A percentile compares a stretch with the other conserved stretches of the same genome.
Conservation (phyloP, 768 basidiomycete species). For the Amanita rubescens region DNA sequence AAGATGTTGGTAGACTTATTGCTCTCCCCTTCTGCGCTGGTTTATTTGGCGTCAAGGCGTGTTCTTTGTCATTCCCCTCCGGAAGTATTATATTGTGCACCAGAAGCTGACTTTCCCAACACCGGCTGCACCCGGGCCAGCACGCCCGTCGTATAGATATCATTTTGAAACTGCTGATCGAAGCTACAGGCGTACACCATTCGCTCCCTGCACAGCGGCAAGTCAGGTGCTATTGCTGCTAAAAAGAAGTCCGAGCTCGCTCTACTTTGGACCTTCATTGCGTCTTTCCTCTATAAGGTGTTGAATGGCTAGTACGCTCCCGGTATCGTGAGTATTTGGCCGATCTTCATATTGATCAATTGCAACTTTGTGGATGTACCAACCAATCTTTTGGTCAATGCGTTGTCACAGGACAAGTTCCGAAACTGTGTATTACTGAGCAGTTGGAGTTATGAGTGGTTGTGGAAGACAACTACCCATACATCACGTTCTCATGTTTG, state of each 20-base stretch:
- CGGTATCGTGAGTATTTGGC: slow-evolving; percentile 37
- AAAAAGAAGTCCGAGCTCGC: slow-evolving; percentile 50
- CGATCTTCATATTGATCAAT: no score
- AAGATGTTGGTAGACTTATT: slow-evolving; percentile 51
- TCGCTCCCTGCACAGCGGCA: slow-evolving; percentile 48
- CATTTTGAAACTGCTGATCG: neutral
- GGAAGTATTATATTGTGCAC: slow-evolving; percentile 54
- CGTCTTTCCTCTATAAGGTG: slow-evolving; percentile 45
- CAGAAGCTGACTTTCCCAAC: slow-evolving; percentile 61
- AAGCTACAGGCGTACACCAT: slow-evolving; percentile 48
- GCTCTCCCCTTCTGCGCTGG: slow-evolving; percentile 45
- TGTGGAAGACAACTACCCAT: neutral
- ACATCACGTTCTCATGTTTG: neutral
- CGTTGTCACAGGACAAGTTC: neutral
- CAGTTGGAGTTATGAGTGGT: neutral
- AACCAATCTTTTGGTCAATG: neutral
- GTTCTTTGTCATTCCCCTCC: slow-evolving; percentile 59
- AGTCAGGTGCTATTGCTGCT: slow-evolving; percentile 41
- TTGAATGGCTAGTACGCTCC: slow-evolving; percentile 52
- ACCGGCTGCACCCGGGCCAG: slow-evolving; percentile 58
- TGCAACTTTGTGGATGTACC: neutral
- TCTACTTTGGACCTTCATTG: slow-evolving; percentile 38
- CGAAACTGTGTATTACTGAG: neutral
- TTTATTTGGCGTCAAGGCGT: slow-evolving; percentile 59
- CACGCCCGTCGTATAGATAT: slow-evolving; percentile 18